Base-by-base conservation (phyloP, 2,329 filamentous ascomycete genomes). In the Ophiostoma ips region DNA sequence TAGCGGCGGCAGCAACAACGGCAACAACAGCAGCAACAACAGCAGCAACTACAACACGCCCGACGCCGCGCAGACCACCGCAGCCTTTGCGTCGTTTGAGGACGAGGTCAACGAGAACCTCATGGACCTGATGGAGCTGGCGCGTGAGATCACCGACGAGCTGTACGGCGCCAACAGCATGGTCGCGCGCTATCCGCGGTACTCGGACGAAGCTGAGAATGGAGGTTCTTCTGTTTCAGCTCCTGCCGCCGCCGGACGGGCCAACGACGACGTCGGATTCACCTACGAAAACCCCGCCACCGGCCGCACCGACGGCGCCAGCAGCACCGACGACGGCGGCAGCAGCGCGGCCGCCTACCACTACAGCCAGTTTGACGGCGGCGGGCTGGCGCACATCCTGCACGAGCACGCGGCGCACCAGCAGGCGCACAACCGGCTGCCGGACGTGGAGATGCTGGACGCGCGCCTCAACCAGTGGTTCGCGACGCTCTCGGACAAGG, bases 41-140 rank as follows among this genome's bases (percentile, higher is more conserved):
- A 18, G 11, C 37, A 41, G 37, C 37, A 41, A 18, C 19, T 9
- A 5, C 30, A 10, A 35, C 16, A 41, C 19, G 8, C 10, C 15
- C 5, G 35, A 46, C 4, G 24, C 38, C 16, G 24, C 19, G 9
- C 16, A 21, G 10, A 15, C n/a, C n/a, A n/a, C n/a, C n/a, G n/a
- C n/a, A n/a, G n/a, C n/a, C n/a, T 28, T 5, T 8, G 24, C 4
- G 35, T 15, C 44, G 3, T 51, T 53, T 15, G 52, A 53, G 41
- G 46, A 53, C 19, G 49, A 51, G 35, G 49, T 53, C 35, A 46
- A 51, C 15, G 52, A 53, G 15, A 35, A 48, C 18, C n/a, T 53
- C 2, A 24, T 52, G 41, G 52, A 53, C 37, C 47, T 53, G 3
- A 51, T 53, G 46, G 49, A 53, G 37, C 43, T 55, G 28, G 46